Percentiles rank a stretch among this genome's conserved stretches.
These are phyloP conservation scores for Hansfordia pulvinata DNA, from an alignment of 2,329 filamentous ascomycete species.

Conservation along the genomic window DNA sequence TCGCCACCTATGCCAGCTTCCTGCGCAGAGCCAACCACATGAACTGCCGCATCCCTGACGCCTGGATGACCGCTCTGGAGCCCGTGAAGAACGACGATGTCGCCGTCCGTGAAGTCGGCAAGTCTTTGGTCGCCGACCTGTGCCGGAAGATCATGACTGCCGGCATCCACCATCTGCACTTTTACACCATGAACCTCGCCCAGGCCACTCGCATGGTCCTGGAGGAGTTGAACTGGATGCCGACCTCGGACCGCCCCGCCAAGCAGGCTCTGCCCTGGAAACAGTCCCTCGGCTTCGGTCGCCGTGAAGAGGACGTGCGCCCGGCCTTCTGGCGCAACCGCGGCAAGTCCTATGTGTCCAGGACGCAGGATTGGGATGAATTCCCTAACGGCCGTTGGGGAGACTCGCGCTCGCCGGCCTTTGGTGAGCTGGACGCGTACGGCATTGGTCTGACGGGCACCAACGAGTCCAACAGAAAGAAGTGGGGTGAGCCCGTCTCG, in stretches of 20 bases:
- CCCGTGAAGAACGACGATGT: conserved; percentile 95
- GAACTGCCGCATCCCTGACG: conserved; percentile 66
- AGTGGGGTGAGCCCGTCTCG: conserved; percentile 78
- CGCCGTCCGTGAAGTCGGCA: conserved; percentile 80
- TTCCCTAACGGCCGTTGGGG: conserved; percentile 99
- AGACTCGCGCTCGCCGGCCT: conserved; percentile 89
- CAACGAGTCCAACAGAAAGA: conserved; percentile 89
- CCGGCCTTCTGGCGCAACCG: conserved; percentile 98
- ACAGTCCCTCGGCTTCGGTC: conserved; percentile 78
- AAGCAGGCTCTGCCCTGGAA: conserved; percentile 94
- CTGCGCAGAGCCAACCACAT: conserved; percentile 83
- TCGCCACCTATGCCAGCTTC: conserved; percentile 90
- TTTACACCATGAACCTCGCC: conserved; percentile 98
- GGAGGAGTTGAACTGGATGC: conserved; percentile 74
- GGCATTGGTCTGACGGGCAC: conserved; percentile 87
- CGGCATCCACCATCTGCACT: conserved; percentile 82
- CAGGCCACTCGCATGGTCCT: conserved; percentile 89
- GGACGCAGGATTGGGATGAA: conserved; percentile 97
- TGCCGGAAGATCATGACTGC: conserved; percentile 73
- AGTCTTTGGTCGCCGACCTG: conserved; percentile 75
- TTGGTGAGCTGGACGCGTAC: conserved; percentile 89
- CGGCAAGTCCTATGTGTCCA: conserved; percentile 87
- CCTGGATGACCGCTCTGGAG: conserved; percentile 72
- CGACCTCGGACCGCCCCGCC: conserved; percentile 61
- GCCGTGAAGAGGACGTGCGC: conserved; percentile 86